Base-by-base conservation (phyloP, 495 filamentous ascomycete genomes). In the Xylaria scruposa region DNA sequence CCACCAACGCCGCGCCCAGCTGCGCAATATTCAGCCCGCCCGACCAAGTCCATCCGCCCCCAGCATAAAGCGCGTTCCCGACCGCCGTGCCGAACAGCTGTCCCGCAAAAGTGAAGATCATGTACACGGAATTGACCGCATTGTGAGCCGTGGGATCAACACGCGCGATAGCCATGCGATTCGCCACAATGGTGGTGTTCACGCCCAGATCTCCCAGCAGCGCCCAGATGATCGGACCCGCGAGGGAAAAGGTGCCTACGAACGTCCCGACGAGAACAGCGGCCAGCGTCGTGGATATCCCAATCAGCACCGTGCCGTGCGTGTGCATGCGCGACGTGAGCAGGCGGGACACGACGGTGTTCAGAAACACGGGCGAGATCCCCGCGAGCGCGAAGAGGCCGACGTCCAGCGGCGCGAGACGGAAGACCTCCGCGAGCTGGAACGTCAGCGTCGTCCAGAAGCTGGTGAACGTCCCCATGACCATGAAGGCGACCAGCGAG, bases 401-500 rank as follows among this genome's bases (percentile, higher is more conserved):
- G 61, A 94, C 92, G 0, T 79, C 81, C 4, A 91, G 76, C 4
- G 91, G 86, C 9, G 81, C 77, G 72, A 90, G 90, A 68, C 85
- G 76, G 79, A 92, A 93, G 0, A 91, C 90, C 4, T 79, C 73
- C 0, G 83, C 85, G 7, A 96, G 86, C 26, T 95, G 86, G 79
- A 97, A 97, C 0, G 92, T 94, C 21, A 95, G 81, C 0, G 93
- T 95, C 3, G 93, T 96, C 93, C 93, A 97, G 83, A 91, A 85
- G 6, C 77, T 79, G 0, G 81, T 83, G 47, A 85, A 85, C 29
- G 81, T 79, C 4, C 81, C 83, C 69, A 77, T 81, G 5, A 80
- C 62, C 60, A 82, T 44, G 46, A 86, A 85, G 2, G 83, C 77
- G 10, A 85, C 78, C 15, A 82, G 44, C 1, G 76, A 72, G 4